These are phyloP conservation scores for Pseudopediastrum boryanum DNA, from an alignment of 139 green algal genomes.

Conservation along the genomic window DNA sequence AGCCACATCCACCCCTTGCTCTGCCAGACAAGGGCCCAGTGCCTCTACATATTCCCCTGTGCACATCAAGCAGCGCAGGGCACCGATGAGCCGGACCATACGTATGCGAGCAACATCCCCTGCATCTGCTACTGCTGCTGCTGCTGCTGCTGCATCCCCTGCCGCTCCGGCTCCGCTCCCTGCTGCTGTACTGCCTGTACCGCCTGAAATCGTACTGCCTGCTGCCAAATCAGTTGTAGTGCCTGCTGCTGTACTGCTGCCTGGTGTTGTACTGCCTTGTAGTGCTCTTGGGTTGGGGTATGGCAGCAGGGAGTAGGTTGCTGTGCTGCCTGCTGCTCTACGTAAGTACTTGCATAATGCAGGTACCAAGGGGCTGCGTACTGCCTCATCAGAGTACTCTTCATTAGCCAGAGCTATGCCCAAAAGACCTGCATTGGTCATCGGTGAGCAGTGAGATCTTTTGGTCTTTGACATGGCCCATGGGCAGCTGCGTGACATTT, in stretches of 20 bases:
- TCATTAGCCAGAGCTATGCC: constrained; percentile 48
- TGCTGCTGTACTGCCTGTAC: constrained; percentile 2
- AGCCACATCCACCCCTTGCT: constrained; percentile 44
- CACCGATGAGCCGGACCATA: constrained; percentile 28
- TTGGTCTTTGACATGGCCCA: too few relatives aligned
- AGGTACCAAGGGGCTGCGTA: constrained; percentile 42
- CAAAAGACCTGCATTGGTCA: constrained; percentile 48
- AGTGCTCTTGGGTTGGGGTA: neutral
- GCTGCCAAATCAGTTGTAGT: constrained; percentile 7
- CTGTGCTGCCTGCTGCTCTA: neutral
- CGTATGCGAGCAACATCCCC: constrained; percentile 7
- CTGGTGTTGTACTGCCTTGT: neutral
- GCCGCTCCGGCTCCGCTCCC: constrained; percentile 7
- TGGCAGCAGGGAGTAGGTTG: neutral
- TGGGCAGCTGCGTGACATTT: neutral
- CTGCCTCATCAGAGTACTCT: constrained; percentile 49
- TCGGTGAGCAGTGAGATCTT: too few relatives aligned
- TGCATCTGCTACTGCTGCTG: neutral
- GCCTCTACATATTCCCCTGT: constrained; percentile 67
- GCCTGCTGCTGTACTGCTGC: neutral
- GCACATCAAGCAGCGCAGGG: constrained; percentile 30
- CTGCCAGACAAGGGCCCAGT: constrained; percentile 47
- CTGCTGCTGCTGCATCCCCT: constrained; percentile 3
- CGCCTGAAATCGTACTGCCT: neutral
- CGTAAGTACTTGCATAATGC: constrained; percentile 35